Evolutionary conservation across 257 asterid genomes (phyloP).

Genomic region (Cordia subcordata): DNA sequence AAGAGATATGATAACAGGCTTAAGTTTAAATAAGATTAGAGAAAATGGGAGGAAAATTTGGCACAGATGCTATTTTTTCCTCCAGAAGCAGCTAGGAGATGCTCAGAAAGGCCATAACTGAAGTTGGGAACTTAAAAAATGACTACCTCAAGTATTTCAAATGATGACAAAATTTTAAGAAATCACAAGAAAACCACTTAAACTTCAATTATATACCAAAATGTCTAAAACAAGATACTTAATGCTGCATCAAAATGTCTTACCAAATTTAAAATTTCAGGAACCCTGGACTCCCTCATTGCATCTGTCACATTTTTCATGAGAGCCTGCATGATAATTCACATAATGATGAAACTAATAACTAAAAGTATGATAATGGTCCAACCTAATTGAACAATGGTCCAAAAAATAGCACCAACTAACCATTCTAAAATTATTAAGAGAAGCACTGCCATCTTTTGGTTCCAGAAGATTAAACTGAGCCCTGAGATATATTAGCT

Average conservation of each 20-base stretch:
- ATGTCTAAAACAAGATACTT: not conserved
- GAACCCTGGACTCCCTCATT: conserved; percentile 88
- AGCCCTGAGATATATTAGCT: conserved; percentile 65
- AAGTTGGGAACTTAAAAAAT: too few species aligned
- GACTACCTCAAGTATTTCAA: too few species aligned
- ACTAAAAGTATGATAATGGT: not conserved
- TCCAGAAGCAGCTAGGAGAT: too few species aligned
- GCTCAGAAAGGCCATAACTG: too few species aligned
- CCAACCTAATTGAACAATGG: not conserved
- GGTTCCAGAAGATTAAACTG: conserved; percentile 79
- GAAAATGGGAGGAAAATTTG: too few species aligned
- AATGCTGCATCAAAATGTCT: conserved; percentile 21
- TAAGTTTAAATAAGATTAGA: too few species aligned
- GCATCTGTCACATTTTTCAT: conserved; percentile 75
- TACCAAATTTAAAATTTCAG: conserved; percentile 79
- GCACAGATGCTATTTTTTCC: too few species aligned
- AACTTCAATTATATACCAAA: not conserved
- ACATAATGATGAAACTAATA: conserved; percentile 1
- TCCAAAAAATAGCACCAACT: conserved; percentile 18
- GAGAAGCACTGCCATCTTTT: conserved; percentile 62
- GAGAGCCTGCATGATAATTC: conserved; percentile 57
- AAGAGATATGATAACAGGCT: too few species aligned
- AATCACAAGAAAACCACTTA: too few species aligned
- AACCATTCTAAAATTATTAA: conserved; percentile 70
- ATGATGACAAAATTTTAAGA: too few species aligned